phyloP scores from a whole-genome alignment of 2,329 filamentous ascomycete species.

The Colletotrichum sp. region DNA sequence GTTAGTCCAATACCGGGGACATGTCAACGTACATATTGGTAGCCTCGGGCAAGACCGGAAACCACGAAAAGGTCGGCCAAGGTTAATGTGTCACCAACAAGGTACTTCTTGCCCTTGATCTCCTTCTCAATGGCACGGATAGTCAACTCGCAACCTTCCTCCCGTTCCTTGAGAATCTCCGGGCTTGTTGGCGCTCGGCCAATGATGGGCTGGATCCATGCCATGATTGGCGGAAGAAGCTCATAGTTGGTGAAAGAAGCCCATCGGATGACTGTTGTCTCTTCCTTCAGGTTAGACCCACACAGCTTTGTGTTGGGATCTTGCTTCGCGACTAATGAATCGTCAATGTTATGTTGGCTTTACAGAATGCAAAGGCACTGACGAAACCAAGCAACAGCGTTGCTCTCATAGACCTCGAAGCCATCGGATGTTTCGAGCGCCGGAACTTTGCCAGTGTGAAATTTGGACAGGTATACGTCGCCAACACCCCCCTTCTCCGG shows the following conservation, averaged over 20 bases:
- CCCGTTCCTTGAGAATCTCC: background rate
- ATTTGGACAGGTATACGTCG: background rate
- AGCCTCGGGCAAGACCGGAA: background rate
- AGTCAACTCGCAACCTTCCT: background rate
- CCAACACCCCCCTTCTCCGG: background rate
- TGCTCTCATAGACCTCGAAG: background rate
- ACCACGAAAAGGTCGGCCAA: background rate
- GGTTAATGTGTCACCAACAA: background rate
- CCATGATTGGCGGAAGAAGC: background rate
- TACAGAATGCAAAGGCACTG: accelerated
- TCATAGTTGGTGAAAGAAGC: background rate
- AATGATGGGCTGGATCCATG: background rate
- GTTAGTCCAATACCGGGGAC: background rate
- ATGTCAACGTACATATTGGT: background rate
- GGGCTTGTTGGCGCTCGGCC: background rate
- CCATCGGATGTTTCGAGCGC: background rate
- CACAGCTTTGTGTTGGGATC: background rate
- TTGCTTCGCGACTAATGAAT: background rate
- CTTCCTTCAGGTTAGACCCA: background rate
- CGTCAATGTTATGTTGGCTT: background rate
- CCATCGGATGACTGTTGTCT: background rate
- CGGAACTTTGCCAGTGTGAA: background rate
- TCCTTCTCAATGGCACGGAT: background rate
- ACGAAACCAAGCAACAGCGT: background rate
- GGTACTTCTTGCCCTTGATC: background rate